A percentile compares a stretch with the other conserved stretches of the same genome.
phyloP scores from a whole-genome alignment of 768 basidiomycete genomes.

The Plicaturopsis crispa region DNA sequence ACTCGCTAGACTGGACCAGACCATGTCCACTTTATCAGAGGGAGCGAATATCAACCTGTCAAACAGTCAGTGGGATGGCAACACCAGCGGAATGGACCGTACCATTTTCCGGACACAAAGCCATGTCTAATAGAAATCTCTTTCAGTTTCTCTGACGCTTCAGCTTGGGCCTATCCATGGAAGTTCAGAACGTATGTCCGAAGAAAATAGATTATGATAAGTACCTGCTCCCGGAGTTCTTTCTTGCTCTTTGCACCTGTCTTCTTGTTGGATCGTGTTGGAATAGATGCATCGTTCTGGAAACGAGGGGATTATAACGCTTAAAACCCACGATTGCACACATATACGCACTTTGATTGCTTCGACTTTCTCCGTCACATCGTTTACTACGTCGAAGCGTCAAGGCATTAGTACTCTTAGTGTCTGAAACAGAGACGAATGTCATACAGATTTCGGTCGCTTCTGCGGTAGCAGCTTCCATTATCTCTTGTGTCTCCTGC shows the following conservation, averaged over 20 bases:
- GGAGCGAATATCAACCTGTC: conserved; percentile 62
- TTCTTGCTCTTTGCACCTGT: conserved; percentile 69
- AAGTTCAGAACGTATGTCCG: not conserved
- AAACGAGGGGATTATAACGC: not conserved
- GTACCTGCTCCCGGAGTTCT: conserved; percentile 62
- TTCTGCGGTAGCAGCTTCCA: conserved; percentile 29
- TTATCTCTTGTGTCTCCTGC: conserved; percentile 13
- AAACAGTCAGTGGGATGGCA: conserved; percentile 1
- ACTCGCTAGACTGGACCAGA: conserved; percentile 63
- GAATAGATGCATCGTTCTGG: conserved; percentile 61
- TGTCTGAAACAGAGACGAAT: conserved; percentile 1
- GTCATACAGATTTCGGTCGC: conserved; percentile 36
- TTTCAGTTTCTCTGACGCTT: conserved; percentile 50
- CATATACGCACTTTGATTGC: conserved; percentile 42
- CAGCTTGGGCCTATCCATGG: conserved; percentile 42
- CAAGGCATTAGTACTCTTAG: no score
- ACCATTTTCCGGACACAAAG: conserved; percentile 67
- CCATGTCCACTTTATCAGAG: conserved; percentile 49
- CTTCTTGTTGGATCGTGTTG: conserved; percentile 62
- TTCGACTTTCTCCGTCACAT: conserved; percentile 49
- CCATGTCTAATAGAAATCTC: conserved; percentile 49
- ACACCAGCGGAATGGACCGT: conserved; percentile 1
- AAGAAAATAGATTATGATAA: conserved; percentile 2
- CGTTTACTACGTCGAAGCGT: conserved; percentile 35
- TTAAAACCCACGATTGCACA: not conserved